Base-by-base conservation (phyloP, 768 basidiomycete species). In the Mycena galericulata region DNA sequence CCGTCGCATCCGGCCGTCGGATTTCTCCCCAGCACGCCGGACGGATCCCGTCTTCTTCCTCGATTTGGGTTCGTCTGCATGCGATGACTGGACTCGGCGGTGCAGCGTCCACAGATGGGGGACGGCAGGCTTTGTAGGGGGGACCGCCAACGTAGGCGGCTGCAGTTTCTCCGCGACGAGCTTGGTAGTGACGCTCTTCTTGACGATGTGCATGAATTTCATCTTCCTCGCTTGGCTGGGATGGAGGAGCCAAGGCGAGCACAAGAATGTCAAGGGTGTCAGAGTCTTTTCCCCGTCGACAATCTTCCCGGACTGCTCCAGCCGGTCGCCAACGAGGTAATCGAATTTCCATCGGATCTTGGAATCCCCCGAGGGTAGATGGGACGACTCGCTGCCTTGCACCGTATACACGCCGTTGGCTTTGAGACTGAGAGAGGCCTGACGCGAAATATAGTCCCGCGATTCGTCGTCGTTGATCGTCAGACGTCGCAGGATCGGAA, bases 371-470 rank as follows among this genome's bases (percentile, higher is more conserved):
- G 72, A n/a, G 29, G 76, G 64, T n/a, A 74, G 62, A 30, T 78
- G 78, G 12, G 79, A 74, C 17, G 82, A 79, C 75, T 96, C 95
- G 32, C 80, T 82, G 11, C 94, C 94, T 30, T 85, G 85, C 15
- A 95, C 89, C 15, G 86, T 86, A 77, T 94, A 96, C 9, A 94
- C 88, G 0, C 94, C 94, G 60, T 90, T 92, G 3, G 83, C 74
- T 76, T 90, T 93, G 67, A 94, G 80, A 50, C 81, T 81, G 49
- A 96, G 84, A 34, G 86, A 86, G 10, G 93, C 95, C 71, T 94
- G 92, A 34, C 90, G 87, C 4, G 92, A 90, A 51, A 93, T 84
- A 75, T 92, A 92, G 76, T 97, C 95, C 27, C 86, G 85, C 27
- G 86, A 85, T 67, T 91, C 90, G 56, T 92, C 88, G 10, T 84